A percentile compares a stretch with the other conserved stretches of the same genome.
Evolutionary conservation across 2,329 filamentous ascomycete genomes (phyloP).

Genomic region (Tolypocladium cylindrosporum): DNA sequence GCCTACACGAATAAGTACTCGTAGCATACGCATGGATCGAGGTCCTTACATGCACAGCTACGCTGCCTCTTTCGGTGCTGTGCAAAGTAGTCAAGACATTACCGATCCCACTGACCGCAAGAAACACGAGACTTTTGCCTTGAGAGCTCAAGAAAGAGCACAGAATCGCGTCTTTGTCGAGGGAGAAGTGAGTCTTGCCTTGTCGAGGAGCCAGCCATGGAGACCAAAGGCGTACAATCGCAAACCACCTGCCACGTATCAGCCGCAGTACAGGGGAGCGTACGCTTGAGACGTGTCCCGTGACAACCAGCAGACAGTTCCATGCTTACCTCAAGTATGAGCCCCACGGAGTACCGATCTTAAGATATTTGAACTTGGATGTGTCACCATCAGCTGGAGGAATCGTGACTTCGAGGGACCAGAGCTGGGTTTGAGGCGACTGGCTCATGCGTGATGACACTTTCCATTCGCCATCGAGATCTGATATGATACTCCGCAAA

Average conservation of each 20-base stretch:
- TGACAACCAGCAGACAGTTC: background rate
- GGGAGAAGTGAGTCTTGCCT: slow-evolving; percentile 53
- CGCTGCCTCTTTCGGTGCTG: slow-evolving; percentile 51
- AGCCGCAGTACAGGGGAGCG: background rate
- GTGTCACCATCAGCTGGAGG: slow-evolving; percentile 43
- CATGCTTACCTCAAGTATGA: slow-evolving; percentile 38
- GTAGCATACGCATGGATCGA: background rate
- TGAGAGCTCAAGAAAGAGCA: slow-evolving; percentile 65
- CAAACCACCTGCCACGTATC: slow-evolving; percentile 55
- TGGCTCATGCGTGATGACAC: slow-evolving; percentile 51
- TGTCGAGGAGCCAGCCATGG: slow-evolving; percentile 89
- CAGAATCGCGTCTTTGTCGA: slow-evolving; percentile 70
- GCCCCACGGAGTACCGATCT: slow-evolving; percentile 54
- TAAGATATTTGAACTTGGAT: slow-evolving; percentile 46
- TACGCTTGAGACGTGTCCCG: too few species aligned
- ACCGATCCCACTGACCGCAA: slow-evolving; percentile 67
- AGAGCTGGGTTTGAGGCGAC: slow-evolving; percentile 58
- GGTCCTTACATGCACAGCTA: slow-evolving; percentile 54
- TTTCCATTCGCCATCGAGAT: slow-evolving; percentile 44
- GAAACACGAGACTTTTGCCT: slow-evolving; percentile 65
- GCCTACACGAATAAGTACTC: slow-evolving; percentile 26
- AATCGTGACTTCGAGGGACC: slow-evolving; percentile 53
- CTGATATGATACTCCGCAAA: slow-evolving; percentile 45
- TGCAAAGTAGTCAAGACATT: slow-evolving; percentile 62
- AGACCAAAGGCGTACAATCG: slow-evolving; percentile 66